Evolutionary conservation across 768 basidiomycete species (phyloP).

Genomic region (Leccinum subgranulosum): DNA sequence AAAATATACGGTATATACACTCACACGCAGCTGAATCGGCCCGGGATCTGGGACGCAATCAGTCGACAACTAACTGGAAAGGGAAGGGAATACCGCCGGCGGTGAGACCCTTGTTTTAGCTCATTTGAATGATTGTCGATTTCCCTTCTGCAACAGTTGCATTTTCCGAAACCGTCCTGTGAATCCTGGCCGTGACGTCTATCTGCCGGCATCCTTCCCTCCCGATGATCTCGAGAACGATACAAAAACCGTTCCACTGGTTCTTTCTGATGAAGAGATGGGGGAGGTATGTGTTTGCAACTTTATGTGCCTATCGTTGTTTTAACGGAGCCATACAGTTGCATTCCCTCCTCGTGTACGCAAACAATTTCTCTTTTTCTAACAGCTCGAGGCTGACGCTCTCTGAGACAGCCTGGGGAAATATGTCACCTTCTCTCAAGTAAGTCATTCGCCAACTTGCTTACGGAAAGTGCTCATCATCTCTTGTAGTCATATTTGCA

Average conservation of each 20-base stretch:
- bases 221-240: slow-evolving; percentile 29
- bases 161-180: slow-evolving; percentile 37
- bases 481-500: slow-evolving; percentile 19
- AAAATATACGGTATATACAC: slow-evolving; percentile 51
- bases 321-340: slow-evolving; percentile 33
- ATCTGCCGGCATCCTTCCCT: slow-evolving; percentile 51
- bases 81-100: slow-evolving; percentile 50
- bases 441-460: slow-evolving; percentile 7
- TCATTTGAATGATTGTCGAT: background rate
- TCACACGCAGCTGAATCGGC: slow-evolving; percentile 42
- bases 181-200: slow-evolving; percentile 39
- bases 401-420: slow-evolving; percentile 30
- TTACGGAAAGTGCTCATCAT: slow-evolving; percentile 36
- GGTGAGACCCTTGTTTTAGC: slow-evolving; percentile 32
- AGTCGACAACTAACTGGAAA: slow-evolving; percentile 39
- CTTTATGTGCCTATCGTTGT: background rate
- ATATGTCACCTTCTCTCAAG: slow-evolving; percentile 30
- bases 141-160: slow-evolving; percentile 35
- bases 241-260: slow-evolving; percentile 21
- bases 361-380: background rate
- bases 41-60: slow-evolving; percentile 43
- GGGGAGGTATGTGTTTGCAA: slow-evolving; percentile 39
- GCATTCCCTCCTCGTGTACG: slow-evolving; percentile 59
- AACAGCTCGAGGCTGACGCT: slow-evolving; percentile 36
- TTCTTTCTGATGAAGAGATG: slow-evolving; percentile 42